These are phyloP conservation scores for Penstemon eatonii DNA, from an alignment of 257 asterid species.

Conservation along the genomic window DNA sequence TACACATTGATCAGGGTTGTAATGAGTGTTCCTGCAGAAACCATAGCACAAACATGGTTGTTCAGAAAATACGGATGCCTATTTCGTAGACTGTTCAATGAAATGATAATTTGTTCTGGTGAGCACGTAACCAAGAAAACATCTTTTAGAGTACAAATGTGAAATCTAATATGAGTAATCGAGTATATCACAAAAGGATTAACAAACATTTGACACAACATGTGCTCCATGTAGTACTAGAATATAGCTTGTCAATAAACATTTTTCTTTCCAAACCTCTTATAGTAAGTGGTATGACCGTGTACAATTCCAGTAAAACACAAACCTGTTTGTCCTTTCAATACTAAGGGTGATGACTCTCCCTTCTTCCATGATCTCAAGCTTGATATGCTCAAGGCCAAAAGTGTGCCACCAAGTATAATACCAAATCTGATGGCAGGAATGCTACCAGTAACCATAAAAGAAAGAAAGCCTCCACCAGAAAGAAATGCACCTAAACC, in stretches of 20 bases:
- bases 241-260: neutral
- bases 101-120: too few species aligned
- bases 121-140: neutral
- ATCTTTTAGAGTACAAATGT: neutral
- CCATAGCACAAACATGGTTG: neutral
- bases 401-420: conserved; percentile 78
- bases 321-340: conserved; percentile 87
- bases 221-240: conserved; percentile 7
- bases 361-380: conserved; percentile 81
- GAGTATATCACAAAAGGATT: neutral
- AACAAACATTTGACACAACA: neutral
- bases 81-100: neutral
- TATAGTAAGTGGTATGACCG: neutral
- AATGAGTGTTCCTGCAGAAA: neutral
- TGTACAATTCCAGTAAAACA: neutral
- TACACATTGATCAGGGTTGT: neutral
- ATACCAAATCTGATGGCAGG: conserved; percentile 83
- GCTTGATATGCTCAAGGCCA: conserved; percentile 80
- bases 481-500: conserved; percentile 72
- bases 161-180: neutral
- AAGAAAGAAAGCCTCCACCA: conserved; percentile 69
- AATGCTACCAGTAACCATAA: conserved; percentile 78
- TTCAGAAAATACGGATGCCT: conserved; percentile 1
- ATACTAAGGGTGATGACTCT: conserved; percentile 51
- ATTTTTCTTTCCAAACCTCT: neutral